phyloP scores from a whole-genome alignment of 768 basidiomycete species.

The Amanita jacksonii region DNA sequence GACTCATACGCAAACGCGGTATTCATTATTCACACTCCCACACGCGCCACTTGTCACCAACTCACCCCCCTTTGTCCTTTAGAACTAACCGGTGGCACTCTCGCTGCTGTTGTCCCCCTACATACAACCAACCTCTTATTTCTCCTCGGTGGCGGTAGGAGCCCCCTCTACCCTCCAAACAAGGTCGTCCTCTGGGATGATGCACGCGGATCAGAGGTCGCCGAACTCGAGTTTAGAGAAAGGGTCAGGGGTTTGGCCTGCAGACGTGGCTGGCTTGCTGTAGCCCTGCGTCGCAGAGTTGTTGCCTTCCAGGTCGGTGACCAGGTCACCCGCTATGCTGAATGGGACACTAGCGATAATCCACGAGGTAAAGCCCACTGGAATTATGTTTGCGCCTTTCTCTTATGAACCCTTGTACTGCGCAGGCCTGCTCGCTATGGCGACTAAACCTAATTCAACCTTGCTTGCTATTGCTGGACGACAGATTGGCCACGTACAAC shows the following conservation, averaged over 20 bases:
- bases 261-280: conserved; percentile 76
- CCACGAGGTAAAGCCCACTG: conserved; percentile 46
- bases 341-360: conserved; percentile 88
- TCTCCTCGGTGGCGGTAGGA: conserved; percentile 79
- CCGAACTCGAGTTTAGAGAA: conserved; percentile 85
- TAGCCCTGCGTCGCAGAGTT: conserved; percentile 70
- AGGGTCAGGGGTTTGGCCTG: conserved; percentile 72
- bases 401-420: conserved; percentile 4
- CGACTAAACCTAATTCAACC: conserved; percentile 69
- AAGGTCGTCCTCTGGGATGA: conserved; percentile 92
- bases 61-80: conserved; percentile 2
- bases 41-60: conserved; percentile 12
- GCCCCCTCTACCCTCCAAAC: conserved; percentile 84
- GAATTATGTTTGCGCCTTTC: neutral
- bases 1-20: conserved; percentile 79
- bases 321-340: conserved; percentile 51
- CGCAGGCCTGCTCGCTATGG: conserved; percentile 73
- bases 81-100: conserved; percentile 77
- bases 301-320: conserved; percentile 67
- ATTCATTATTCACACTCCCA: too few relatives aligned
- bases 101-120: conserved; percentile 66
- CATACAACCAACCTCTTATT: conserved; percentile 79
- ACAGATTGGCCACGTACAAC: conserved; percentile 81
- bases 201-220: conserved; percentile 62
- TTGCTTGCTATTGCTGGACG: conserved; percentile 79